Percentiles rank a stretch among this genome's conserved stretches.
phyloP scores from a whole-genome alignment of 2,329 filamentous ascomycete genomes.

The Diaporthe sp. region DNA sequence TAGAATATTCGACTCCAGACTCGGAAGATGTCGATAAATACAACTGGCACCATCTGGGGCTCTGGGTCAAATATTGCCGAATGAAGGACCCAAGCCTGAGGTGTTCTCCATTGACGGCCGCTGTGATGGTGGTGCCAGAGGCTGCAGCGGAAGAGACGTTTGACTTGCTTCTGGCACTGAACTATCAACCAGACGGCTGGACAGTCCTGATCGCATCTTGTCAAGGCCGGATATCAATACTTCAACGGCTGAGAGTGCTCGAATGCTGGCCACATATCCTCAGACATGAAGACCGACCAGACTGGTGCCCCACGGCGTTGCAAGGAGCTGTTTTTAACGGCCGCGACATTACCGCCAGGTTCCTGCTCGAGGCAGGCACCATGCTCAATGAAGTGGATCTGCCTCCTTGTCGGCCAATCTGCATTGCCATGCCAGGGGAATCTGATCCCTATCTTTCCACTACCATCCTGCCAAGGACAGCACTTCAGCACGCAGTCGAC shows the following conservation, averaged over 20 bases:
- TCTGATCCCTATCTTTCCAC: too few species aligned
- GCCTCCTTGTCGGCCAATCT: background rate
- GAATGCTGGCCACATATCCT: background rate
- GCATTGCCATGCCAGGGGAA: too few species aligned
- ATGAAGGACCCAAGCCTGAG: background rate
- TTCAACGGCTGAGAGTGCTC: background rate
- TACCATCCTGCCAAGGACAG: background rate
- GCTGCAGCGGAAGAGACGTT: background rate
- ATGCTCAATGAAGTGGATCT: background rate
- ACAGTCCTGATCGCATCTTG: background rate
- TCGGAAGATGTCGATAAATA: accelerated
- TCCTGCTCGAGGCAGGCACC: background rate
- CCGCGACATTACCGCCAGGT: accelerated
- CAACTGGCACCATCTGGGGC: background rate
- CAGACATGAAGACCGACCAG: background rate
- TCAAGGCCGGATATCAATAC: background rate
- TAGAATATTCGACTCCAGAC: background rate
- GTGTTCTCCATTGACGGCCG: background rate
- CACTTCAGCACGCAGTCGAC: background rate
- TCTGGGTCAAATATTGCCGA: background rate
- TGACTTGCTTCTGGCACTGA: background rate
- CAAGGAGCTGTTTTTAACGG: background rate
- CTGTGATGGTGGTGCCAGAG: background rate
- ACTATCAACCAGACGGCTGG: background rate
- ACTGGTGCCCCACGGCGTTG: background rate